Evolutionary conservation across 331 rosid genomes (phyloP).

Genomic region (Stylosanthes scabra): DNA sequence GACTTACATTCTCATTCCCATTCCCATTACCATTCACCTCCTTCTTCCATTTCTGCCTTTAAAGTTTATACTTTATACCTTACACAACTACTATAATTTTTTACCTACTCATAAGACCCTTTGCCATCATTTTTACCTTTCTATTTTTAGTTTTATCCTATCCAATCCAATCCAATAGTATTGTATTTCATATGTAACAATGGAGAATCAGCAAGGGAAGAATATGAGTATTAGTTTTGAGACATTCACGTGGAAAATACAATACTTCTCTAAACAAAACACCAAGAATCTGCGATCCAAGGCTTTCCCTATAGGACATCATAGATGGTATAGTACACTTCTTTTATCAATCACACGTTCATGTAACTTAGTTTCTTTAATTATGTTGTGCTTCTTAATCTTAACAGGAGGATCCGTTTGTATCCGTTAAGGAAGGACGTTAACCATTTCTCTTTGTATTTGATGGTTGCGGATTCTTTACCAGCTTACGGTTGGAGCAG

Average conservation of each 20-base stretch:
- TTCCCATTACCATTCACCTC: not conserved
- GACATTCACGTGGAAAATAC: constrained; percentile 74
- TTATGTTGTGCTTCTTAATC: not conserved
- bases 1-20: constrained; percentile 5
- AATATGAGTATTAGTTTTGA: constrained; percentile 24
- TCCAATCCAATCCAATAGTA: no score
- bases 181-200: constrained; percentile 11
- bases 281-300: constrained; percentile 68
- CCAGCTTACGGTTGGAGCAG: constrained; percentile 80
- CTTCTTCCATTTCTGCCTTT: no score
- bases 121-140: no score
- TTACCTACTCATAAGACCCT: not conserved
- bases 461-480: constrained; percentile 70
- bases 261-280: constrained; percentile 65
- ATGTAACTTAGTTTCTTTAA: constrained; percentile 1
- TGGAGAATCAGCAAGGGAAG: constrained; percentile 31
- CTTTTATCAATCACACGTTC: not conserved
- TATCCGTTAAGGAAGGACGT: constrained; percentile 68
- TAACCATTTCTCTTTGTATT: constrained; percentile 71
- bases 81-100: no score
- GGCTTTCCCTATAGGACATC: constrained; percentile 54
- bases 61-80: no score
- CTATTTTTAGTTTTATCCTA: no score
- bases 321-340: constrained; percentile 62
- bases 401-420: constrained; percentile 66